A percentile compares a stretch with the other conserved stretches of the same genome.
phyloP scores from a whole-genome alignment of 768 basidiomycete species.

The Pholiota molesta region DNA sequence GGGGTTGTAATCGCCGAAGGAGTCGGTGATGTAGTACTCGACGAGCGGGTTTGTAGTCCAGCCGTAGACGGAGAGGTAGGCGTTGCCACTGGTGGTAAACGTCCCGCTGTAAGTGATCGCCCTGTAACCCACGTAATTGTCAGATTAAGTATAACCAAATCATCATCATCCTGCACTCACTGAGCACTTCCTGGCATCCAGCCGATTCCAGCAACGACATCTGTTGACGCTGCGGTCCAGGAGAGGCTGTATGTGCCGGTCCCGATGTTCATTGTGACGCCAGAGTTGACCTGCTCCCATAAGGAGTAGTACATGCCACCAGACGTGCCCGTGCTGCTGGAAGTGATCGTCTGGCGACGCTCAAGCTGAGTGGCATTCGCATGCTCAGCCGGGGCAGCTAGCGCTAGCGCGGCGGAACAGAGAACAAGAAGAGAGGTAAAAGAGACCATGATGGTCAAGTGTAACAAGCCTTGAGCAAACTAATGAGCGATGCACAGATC shows the following conservation, averaged over 20 bases:
- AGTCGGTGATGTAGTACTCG: constrained; percentile 51
- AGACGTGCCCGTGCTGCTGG: constrained; percentile 16
- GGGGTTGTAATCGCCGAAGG: constrained; percentile 45
- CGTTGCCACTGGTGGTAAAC: constrained; percentile 41
- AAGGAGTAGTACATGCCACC: constrained; percentile 18
- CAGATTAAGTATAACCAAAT: neutral
- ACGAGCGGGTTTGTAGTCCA: constrained; percentile 49
- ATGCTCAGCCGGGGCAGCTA: constrained; percentile 6
- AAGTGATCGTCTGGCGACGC: constrained; percentile 14
- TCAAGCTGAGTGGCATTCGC: constrained; percentile 8
- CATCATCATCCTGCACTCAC: constrained; percentile 24
- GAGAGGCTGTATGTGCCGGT: constrained; percentile 20
- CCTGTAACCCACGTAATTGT: constrained; percentile 22
- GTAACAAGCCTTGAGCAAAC: neutral
- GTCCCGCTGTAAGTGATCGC: constrained; percentile 39
- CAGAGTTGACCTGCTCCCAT: constrained; percentile 19
- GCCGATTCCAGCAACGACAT: constrained; percentile 27
- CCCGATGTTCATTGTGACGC: constrained; percentile 17
- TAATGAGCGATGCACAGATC: neutral
- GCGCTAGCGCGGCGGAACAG: constrained; percentile 10
- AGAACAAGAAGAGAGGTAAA: constrained; percentile 13
- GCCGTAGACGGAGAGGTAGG: constrained; percentile 48
- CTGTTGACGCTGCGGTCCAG: constrained; percentile 12
- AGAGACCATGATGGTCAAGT: constrained; percentile 13
- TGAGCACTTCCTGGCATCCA: constrained; percentile 39